These are phyloP conservation scores for Monotropa hypopitys DNA, from an alignment of 179 eudicot species.

Conservation along the genomic window DNA sequence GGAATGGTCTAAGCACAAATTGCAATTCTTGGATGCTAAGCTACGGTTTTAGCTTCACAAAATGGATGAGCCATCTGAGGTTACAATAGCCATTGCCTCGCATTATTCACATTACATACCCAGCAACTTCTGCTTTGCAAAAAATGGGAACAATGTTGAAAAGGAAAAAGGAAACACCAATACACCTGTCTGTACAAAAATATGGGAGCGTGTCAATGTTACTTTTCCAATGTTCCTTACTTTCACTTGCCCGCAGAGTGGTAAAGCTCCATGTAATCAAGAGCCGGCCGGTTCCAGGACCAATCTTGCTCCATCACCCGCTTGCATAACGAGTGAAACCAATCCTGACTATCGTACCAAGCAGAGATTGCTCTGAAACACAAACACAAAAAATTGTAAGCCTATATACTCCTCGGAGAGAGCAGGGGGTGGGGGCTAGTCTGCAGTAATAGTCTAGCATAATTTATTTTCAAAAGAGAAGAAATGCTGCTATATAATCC, in stretches of 20 bases:
- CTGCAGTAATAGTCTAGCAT: neutral
- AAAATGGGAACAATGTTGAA: neutral
- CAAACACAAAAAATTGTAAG: neutral
- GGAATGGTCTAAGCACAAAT: neutral
- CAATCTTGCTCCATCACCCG: slow-evolving; percentile 98
- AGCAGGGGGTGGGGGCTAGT: neutral
- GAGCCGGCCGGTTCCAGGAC: slow-evolving; percentile 99
- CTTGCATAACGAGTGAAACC: slow-evolving; percentile 69
- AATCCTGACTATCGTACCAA: slow-evolving; percentile 70
- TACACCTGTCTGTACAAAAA: slow-evolving; percentile 47
- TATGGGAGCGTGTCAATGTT: slow-evolving; percentile 6
- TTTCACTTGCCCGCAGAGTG: slow-evolving; percentile 69
- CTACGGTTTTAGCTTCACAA: neutral
- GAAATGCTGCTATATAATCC: neutral
- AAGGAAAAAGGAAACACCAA: neutral
- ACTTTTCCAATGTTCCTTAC: slow-evolving; percentile 2
- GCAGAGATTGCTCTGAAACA: slow-evolving; percentile 68
- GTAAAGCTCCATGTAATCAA: slow-evolving; percentile 90
- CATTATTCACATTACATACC: slow-evolving; percentile 1
- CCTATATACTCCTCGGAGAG: neutral
- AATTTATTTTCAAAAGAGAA: neutral
- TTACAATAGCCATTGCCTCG: neutral
- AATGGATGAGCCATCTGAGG: neutral
- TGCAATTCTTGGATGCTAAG: neutral
- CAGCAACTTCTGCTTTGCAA: neutral